Base-by-base conservation (phyloP, 352 stramenopile species). In the Phytophthora palmivora region DNA sequence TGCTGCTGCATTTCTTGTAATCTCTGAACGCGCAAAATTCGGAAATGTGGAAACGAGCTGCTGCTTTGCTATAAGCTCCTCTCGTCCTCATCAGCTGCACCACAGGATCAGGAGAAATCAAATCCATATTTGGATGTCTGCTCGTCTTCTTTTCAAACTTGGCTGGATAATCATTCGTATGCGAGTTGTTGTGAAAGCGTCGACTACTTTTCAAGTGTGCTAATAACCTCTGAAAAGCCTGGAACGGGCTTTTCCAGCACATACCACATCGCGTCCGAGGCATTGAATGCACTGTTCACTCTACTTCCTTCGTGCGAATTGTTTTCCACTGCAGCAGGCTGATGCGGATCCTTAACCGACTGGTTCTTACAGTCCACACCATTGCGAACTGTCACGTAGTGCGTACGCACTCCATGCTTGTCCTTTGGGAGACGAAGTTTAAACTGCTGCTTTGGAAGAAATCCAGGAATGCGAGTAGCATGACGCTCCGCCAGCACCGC, bases 401-500 rank as follows among this genome's bases (percentile, higher is more conserved):
- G 62, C 10, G 69, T 70, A 6, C 60, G 57, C 14, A 42, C 37
- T 6, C 39, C 43, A 49, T 14, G 21, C 19, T 74, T 80, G 21
- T 64, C 21, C 24, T 74, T 88, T 28, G 82, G 79, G 22, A 87
- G 49, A 10, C 76, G 71, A 32, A 91, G 67, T 8, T 75, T 80
- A 22, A 91, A 82, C 1, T 76, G 65, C 34, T 89, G 82, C 37
- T 86, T 89, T 6, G 82, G 82, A 41, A 84, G 34, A 26, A 91
- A 91, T 11, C 79, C 82, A 11, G 74, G 64, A 15, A 88, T 63
- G 10, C 50, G 34, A 1, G 34, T 46, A 33, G 60, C 26, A 8
- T 66, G 66, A 2, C 65, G 72, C 24, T 76, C 69, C 0, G 74
- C 79, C 11, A 88, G 45, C 9, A 79, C 74, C 6, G 79, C 72